A percentile compares a stretch with the other conserved stretches of the same genome.
Conservation (phyloP, 164 flowering plant species). For the Santalum album region DNA sequence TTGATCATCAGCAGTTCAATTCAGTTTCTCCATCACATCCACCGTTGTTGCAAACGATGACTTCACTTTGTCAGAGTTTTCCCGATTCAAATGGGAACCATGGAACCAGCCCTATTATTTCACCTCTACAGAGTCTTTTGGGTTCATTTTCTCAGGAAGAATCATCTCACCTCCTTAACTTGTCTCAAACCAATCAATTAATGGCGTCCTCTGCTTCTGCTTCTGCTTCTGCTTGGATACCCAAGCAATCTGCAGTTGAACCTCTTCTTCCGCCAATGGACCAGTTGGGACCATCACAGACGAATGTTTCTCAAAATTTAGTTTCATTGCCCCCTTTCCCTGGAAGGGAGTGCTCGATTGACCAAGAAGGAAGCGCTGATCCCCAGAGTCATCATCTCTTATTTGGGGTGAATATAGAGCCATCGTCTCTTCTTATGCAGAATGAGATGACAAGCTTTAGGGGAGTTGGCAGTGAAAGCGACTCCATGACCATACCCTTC, state of each 20-base stretch:
- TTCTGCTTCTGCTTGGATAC: conserved; percentile 50
- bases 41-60: conserved; percentile 36
- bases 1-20: conserved; percentile 42
- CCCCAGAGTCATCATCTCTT: conserved; percentile 64
- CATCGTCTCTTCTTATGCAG: conserved; percentile 64
- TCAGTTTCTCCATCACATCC: conserved; percentile 47
- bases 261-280: conserved; percentile 48
- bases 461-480: conserved; percentile 44
- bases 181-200: conserved; percentile 35
- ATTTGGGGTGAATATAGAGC: conserved; percentile 76
- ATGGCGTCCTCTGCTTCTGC: too few relatives aligned
- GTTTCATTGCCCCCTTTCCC: conserved; percentile 80
- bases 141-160: conserved; percentile 64
- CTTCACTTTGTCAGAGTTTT: conserved; percentile 53
- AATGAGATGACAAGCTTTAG: conserved; percentile 57
- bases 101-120: conserved; percentile 30
- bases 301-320: conserved; percentile 33
- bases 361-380: conserved; percentile 53
- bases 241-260: conserved; percentile 61
- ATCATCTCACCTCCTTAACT: conserved; percentile 45
- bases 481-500: conserved; percentile 50
- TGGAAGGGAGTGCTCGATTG: conserved; percentile 64
- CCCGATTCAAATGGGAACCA: conserved; percentile 48
- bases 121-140: conserved; percentile 65
- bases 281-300: conserved; percentile 39